Conservation (phyloP, 768 basidiomycete species). For the Cystobasidiopsis lactophilus region DNA sequence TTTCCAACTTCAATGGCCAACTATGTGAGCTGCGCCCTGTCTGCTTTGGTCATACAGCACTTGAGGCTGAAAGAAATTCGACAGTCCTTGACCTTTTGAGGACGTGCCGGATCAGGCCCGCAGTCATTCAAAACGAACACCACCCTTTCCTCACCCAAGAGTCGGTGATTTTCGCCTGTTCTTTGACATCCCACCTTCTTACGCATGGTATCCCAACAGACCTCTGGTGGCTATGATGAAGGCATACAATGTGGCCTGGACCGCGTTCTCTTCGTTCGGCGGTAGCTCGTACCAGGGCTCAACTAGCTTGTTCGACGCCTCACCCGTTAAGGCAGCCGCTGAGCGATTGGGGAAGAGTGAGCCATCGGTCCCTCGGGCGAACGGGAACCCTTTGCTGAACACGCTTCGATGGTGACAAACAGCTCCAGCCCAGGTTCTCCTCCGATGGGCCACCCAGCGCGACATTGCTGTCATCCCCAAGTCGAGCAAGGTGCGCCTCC, state of each 20-base stretch:
- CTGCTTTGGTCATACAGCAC: too few relatives aligned
- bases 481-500: slow-evolving; percentile 12
- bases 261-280: slow-evolving; percentile 38
- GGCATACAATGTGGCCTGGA: slow-evolving; percentile 31
- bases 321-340: too few relatives aligned
- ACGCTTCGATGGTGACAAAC: too few relatives aligned
- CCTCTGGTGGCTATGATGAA: slow-evolving; percentile 27
- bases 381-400: neutral
- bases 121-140: slow-evolving; percentile 38
- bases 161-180: slow-evolving; percentile 19
- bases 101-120: slow-evolving; percentile 36
- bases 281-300: too few relatives aligned
- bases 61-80: too few relatives aligned
- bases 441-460: slow-evolving; percentile 59
- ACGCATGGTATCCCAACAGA: neutral
- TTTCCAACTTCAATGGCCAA: too few relatives aligned
- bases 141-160: slow-evolving; percentile 31
- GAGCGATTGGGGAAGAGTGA: too few relatives aligned
- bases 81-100: too few relatives aligned
- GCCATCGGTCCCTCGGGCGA: slow-evolving; percentile 20
- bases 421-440: slow-evolving; percentile 40
- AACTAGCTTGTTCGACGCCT: too few relatives aligned
- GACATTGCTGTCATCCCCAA: slow-evolving; percentile 58
- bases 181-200: neutral
- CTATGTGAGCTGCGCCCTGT: too few relatives aligned